Percentiles rank a stretch among this genome's conserved stretches.
Conservation (phyloP, 768 basidiomycete species). For the Saitozyma podzolica region DNA sequence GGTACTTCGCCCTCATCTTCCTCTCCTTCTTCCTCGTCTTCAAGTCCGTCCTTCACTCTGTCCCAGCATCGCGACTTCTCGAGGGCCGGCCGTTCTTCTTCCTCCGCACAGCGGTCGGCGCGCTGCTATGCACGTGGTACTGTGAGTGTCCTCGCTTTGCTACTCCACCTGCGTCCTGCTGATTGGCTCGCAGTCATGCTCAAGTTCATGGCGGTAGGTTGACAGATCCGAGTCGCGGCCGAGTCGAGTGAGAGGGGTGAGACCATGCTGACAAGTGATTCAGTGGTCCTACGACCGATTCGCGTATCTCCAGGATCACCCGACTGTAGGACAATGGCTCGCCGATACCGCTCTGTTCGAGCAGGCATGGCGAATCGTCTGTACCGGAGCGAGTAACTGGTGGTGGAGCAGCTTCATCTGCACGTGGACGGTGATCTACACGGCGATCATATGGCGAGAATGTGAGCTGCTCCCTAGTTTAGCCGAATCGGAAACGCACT, state of each 20-base stretch:
- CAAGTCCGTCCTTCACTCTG: conserved; percentile 20
- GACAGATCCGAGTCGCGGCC: not conserved
- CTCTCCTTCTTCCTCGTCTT: conserved; percentile 48
- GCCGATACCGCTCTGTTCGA: conserved; percentile 62
- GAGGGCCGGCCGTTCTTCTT: conserved; percentile 46
- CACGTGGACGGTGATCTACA: conserved; percentile 42
- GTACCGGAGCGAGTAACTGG: conserved; percentile 60
- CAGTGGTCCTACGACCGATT: conserved; percentile 64
- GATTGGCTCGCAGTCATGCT: conserved; percentile 55
- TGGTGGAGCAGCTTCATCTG: conserved; percentile 61
- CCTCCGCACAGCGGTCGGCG: conserved; percentile 54
- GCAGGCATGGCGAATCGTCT: conserved; percentile 60
- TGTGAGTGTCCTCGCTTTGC: conserved; percentile 53
- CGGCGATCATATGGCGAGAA: conserved; percentile 51
- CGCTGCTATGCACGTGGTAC: conserved; percentile 57
- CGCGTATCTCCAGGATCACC: conserved; percentile 39
- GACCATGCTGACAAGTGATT: not conserved
- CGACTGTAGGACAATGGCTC: conserved; percentile 59
- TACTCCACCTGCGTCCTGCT: not conserved
- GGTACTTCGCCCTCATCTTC: conserved; percentile 52
- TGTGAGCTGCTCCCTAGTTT: conserved; percentile 53
- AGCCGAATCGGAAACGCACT: not conserved
- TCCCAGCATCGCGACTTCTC: conserved; percentile 21
- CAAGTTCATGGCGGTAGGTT: conserved; percentile 56
- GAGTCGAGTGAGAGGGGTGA: not conserved